phyloP scores from a whole-genome alignment of 2,329 filamentous ascomycete species.

The Alternaria viburni region DNA sequence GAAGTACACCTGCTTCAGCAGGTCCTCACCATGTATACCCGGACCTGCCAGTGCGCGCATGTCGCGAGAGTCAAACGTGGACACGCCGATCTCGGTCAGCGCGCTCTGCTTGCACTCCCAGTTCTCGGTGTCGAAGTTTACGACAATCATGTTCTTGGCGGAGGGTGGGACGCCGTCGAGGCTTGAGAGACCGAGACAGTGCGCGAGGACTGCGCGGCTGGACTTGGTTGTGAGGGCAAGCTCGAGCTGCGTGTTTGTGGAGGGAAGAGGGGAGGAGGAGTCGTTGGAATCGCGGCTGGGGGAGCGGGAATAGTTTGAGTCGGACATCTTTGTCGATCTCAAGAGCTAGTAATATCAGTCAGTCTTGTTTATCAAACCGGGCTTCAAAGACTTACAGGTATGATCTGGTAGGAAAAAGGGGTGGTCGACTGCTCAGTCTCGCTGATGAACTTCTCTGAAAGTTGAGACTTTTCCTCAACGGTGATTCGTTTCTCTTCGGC shows the following conservation, averaged over 20 bases:
- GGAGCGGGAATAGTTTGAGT: background rate
- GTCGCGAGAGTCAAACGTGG: conserved; percentile 16
- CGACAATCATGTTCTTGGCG: conserved; percentile 7
- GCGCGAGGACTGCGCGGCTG: background rate
- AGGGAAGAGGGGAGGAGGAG: background rate
- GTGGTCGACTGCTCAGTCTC: background rate
- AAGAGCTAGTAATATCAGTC: background rate
- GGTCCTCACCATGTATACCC: conserved; percentile 14
- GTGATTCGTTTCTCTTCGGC: background rate
- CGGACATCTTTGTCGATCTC: background rate
- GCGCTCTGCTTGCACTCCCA: conserved; percentile 9
- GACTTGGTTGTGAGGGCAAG: background rate
- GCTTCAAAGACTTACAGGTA: background rate
- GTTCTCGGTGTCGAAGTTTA: conserved; percentile 18
- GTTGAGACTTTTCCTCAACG: background rate
- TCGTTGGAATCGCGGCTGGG: background rate
- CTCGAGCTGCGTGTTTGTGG: background rate
- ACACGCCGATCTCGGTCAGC: conserved; percentile 20
- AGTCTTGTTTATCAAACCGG: background rate
- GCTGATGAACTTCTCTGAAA: background rate
- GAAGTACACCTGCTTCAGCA: conserved; percentile 20
- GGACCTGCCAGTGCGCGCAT: background rate
- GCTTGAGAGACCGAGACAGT: conserved; percentile 1
- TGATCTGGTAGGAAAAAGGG: background rate
- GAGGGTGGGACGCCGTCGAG: background rate